Conservation (phyloP, 805 yeast species). For the Cyberlindnera suaveolens region DNA sequence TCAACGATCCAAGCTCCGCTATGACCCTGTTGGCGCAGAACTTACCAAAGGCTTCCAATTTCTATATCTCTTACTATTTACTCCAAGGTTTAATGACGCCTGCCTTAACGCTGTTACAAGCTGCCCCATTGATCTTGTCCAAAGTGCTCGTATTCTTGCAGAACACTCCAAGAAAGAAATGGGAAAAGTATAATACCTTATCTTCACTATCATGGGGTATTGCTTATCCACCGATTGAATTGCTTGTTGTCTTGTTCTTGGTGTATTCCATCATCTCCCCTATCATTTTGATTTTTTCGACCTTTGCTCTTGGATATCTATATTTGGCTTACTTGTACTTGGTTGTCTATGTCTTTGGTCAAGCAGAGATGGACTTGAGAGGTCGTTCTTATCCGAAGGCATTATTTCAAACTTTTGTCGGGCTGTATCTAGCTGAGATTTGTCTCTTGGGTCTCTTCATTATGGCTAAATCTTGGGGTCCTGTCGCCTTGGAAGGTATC, state of each 20-base stretch:
- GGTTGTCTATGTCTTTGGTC: constrained; percentile 56
- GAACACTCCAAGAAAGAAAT: constrained; percentile 85
- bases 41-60: constrained; percentile 86
- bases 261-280: constrained; percentile 79
- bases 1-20: constrained; percentile 61
- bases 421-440: constrained; percentile 63
- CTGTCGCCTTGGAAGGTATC: constrained; percentile 64
- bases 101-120: constrained; percentile 70
- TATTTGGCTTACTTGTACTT: constrained; percentile 60
- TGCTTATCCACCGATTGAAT: constrained; percentile 69
- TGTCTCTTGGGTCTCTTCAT: constrained; percentile 68
- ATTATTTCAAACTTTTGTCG: constrained; percentile 65
- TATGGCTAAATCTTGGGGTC: constrained; percentile 74
- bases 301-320: constrained; percentile 47
- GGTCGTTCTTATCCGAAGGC: constrained; percentile 74
- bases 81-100: constrained; percentile 77
- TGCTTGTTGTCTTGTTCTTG: constrained; percentile 65
- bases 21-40: constrained; percentile 67
- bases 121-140: constrained; percentile 65
- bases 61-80: constrained; percentile 77
- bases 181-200: constrained; percentile 67
- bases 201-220: constrained; percentile 76
- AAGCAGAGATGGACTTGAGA: constrained; percentile 46
- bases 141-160: constrained; percentile 73
- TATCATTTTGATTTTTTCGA: constrained; percentile 60